phyloP scores from a whole-genome alignment of 345 rosid species.

The Euphorbia pulcherrima region DNA sequence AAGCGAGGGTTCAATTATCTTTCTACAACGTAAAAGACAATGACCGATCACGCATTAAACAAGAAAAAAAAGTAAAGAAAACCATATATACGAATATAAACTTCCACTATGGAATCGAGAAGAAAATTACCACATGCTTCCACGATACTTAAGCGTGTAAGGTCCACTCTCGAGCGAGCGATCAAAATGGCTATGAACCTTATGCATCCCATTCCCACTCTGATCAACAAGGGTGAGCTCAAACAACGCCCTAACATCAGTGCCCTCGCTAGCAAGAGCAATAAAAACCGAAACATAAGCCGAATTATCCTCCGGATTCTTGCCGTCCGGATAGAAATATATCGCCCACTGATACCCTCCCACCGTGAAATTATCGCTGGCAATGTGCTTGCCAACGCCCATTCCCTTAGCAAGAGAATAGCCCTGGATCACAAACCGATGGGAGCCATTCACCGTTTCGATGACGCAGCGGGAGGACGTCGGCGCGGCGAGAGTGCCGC shows the following conservation, averaged over 20 bases:
- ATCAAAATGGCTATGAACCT: slow-evolving; percentile 70
- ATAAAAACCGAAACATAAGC: slow-evolving; percentile 59
- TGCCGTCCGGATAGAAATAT: slow-evolving; percentile 68
- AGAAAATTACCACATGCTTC: slow-evolving; percentile 46
- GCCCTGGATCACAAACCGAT: slow-evolving; percentile 46
- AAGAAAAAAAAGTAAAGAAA: neutral
- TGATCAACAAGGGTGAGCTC: slow-evolving; percentile 64
- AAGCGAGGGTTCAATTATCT: too few relatives aligned
- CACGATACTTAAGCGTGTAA: slow-evolving; percentile 58
- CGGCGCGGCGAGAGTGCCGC: slow-evolving; percentile 19
- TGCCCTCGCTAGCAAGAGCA: slow-evolving; percentile 65
- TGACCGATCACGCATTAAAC: neutral
- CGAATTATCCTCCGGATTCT: slow-evolving; percentile 59
- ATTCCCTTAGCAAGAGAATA: slow-evolving; percentile 67
- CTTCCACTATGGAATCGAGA: neutral
- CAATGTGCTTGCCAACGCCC: slow-evolving; percentile 65
- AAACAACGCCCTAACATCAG: slow-evolving; percentile 61
- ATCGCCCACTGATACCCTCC: slow-evolving; percentile 71
- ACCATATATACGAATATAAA: neutral
- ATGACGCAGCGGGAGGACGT: slow-evolving; percentile 49
- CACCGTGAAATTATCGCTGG: slow-evolving; percentile 57
- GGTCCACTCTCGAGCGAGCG: slow-evolving; percentile 65
- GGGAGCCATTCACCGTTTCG: slow-evolving; percentile 55
- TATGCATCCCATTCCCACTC: slow-evolving; percentile 69
- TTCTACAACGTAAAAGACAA: neutral